A percentile compares a stretch with the other conserved stretches of the same genome.
Conservation (phyloP, 2,329 filamentous ascomycete genomes). For the Tolypocladium tropicale region DNA sequence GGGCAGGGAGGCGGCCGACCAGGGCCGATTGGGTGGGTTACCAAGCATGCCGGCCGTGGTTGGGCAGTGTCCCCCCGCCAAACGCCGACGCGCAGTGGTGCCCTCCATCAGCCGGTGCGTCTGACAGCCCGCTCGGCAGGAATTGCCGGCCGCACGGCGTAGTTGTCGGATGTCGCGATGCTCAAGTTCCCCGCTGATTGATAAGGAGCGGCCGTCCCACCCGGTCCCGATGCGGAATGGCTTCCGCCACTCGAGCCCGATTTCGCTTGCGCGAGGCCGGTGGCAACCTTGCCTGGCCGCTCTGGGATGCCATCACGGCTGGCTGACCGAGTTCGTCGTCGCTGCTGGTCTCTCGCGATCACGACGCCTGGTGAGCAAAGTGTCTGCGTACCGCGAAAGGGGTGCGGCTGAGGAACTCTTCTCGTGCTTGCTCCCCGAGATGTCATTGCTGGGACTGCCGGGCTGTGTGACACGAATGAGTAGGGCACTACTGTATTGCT, state of each 20-base stretch:
- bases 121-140: neutral
- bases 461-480: neutral
- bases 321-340: neutral
- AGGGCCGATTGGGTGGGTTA: neutral
- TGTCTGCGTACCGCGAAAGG: no score
- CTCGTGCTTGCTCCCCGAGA: neutral
- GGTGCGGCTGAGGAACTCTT: neutral
- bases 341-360: neutral
- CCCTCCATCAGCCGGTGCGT: neutral
- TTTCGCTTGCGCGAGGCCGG: neutral
- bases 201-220: conserved; percentile 1
- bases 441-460: neutral
- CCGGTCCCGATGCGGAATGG: neutral
- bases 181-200: conserved; percentile 1
- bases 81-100: neutral
- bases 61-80: neutral
- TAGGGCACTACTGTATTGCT: neutral
- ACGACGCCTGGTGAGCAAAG: neutral
- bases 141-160: neutral
- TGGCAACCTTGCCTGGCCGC: neutral
- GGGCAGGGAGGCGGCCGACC: neutral
- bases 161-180: neutral
- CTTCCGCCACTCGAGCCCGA: neutral
- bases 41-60: neutral
- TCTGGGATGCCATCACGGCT: neutral